Base-by-base conservation (phyloP, 1,139 yeast genomes). In the Saccharomyces hybrid region DNA sequence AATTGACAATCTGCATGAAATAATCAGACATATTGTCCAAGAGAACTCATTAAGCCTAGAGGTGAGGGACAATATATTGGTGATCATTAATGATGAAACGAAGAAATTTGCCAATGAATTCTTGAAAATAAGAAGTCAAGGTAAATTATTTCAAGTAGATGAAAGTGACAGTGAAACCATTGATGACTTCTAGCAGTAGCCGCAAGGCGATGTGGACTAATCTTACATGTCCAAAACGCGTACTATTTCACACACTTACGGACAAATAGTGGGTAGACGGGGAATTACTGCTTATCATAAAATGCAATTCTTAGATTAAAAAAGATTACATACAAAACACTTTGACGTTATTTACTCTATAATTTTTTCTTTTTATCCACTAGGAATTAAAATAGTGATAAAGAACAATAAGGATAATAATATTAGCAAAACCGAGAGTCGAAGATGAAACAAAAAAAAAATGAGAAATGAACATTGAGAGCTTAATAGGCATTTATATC, bases 1-100 rank as follows among this genome's bases (percentile, higher is more conserved):
- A 53, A 83, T 91, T 51, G 82, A 79, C 4, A 93, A 88, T 0
- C 73, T 93, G 53, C 81, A 81, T 59, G 73, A 73, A 2, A 81
- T 88, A 0, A 74, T 93, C 38, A 72, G 80, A 23, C 79, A 81
- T 41, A 86, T 91, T 25, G 78, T 87, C 9, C 77, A 73, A 38
- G 88, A 86, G 60, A 83, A 86, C 60, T 86, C 82, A 32, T 70
- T 86, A 56, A 84, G 80, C 56, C 64, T 81, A 47, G 70, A 80
- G 8, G 78, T 88, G 46, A 82, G 83, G 59, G 77, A 77, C 57
- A 78, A 84, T 25, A 81, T 88, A 2, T 72, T 86, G 53, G 77
- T 78, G 51, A 84, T 89, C 20, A 78, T 89, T 30, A 78, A 81
- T 52, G 75, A 75, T 52, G 86, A 86, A 59, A 80, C 87, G 0